Conservation (phyloP, 139 green algal genomes). For the Yamagishiella unicocca region DNA sequence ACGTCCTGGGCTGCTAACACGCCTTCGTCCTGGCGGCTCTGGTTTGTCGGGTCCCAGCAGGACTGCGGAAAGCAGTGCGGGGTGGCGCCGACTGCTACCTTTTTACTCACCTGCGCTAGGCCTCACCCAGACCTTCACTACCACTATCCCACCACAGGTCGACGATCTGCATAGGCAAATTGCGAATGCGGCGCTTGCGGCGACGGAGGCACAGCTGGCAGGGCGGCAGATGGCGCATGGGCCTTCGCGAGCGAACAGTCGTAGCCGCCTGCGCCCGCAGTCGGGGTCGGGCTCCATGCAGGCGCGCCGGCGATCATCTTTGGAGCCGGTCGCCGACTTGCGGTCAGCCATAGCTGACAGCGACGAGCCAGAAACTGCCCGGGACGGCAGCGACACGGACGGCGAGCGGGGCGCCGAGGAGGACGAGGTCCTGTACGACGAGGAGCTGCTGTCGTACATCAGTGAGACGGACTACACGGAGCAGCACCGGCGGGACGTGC, state of each 20-base stretch:
- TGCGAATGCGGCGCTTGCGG: background rate
- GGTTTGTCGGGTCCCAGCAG: too few relatives aligned
- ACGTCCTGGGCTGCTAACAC: too few relatives aligned
- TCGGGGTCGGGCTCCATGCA: constrained; percentile 7
- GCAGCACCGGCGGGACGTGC: constrained; percentile 28
- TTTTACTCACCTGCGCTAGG: too few relatives aligned
- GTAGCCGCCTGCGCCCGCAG: background rate
- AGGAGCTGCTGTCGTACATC: constrained; percentile 50
- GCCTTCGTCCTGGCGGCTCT: too few relatives aligned
- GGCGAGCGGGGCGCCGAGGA: constrained; percentile 16
- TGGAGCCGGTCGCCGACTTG: too few relatives aligned
- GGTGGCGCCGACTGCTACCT: too few relatives aligned
- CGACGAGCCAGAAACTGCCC: too few relatives aligned
- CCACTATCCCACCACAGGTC: background rate
- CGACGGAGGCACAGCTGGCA: background rate
- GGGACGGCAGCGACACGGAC: background rate
- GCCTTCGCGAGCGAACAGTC: background rate
- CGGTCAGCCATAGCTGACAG: background rate
- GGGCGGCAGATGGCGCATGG: background rate
- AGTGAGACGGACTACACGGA: constrained; percentile 44
- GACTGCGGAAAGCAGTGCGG: too few relatives aligned
- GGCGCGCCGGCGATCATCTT: too few relatives aligned
- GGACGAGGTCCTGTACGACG: constrained; percentile 51
- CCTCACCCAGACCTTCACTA: background rate
- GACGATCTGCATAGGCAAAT: background rate